Percentiles rank a stretch among this genome's conserved stretches.
These are phyloP conservation scores for Mucor circinelloides DNA, from an alignment of 371 early-diverging fungal genomes.

Conservation along the genomic window DNA sequence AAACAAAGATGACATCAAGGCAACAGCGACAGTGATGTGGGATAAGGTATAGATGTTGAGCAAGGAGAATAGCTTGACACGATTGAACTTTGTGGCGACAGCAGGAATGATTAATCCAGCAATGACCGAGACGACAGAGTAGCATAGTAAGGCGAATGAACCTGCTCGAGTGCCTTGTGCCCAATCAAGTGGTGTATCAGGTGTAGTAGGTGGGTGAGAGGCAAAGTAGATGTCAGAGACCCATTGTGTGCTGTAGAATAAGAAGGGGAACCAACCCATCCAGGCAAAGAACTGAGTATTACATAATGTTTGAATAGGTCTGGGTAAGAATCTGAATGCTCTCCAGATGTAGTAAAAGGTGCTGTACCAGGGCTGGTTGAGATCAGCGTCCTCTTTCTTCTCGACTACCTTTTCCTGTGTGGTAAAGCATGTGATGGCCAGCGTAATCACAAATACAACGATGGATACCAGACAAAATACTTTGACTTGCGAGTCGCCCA, in stretches of 20 bases:
- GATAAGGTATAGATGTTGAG: constrained; percentile 61
- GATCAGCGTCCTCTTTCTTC: constrained; percentile 26
- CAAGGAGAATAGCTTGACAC: constrained; percentile 34
- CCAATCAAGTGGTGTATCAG: constrained; percentile 31
- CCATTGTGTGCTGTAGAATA: constrained; percentile 65
- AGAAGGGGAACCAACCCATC: constrained; percentile 88
- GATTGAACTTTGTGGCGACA: constrained; percentile 24
- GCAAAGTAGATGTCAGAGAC: constrained; percentile 57
- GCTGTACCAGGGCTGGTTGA: constrained; percentile 47
- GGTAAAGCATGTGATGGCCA: constrained; percentile 58
- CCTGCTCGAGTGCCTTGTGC: constrained; percentile 65
- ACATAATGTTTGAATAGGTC: constrained; percentile 68
- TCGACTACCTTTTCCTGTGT: constrained; percentile 48
- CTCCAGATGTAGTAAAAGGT: constrained; percentile 61
- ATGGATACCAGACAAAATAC: constrained; percentile 68
- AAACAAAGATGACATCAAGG: constrained; percentile 57
- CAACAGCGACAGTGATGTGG: constrained; percentile 55
- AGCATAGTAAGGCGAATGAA: constrained; percentile 68
- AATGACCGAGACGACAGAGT: constrained; percentile 63
- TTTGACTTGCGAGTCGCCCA: constrained; percentile 70
- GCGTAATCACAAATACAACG: constrained; percentile 51
- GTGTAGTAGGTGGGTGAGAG: constrained; percentile 21
- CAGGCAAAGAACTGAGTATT: constrained; percentile 84
- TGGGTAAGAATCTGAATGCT: constrained; percentile 63
- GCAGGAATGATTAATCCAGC: constrained; percentile 60